Base-by-base conservation (phyloP, 2,329 filamentous ascomycete species). In the Verruconis gallopava region DNA sequence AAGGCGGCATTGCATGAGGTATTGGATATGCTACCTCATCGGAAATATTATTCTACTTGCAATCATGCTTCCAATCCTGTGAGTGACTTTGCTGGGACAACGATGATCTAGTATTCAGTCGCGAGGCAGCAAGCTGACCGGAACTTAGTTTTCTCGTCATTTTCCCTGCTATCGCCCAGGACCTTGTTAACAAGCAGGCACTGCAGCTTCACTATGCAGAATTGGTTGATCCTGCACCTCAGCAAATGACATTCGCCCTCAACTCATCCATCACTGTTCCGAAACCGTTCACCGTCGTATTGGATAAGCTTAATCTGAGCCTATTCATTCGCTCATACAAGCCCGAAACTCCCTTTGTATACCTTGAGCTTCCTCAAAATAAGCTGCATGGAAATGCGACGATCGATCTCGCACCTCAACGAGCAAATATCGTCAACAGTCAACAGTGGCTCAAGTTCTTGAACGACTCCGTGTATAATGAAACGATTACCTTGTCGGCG, bases 101-200 rank as follows among this genome's bases (percentile, higher is more conserved):
- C n/a, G n/a, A n/a, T n/a, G n/a, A n/a, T n/a, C n/a, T n/a, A n/a
- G n/a, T n/a, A n/a, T n/a, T n/a, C n/a, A n/a, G n/a, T n/a, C n/a
- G n/a, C n/a, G n/a, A n/a, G n/a, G 25, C 25, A 30, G 25, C 25
- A n/a, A n/a, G n/a, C n/a, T n/a, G n/a, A n/a, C n/a, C n/a, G n/a
- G n/a, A n/a, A n/a, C n/a, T n/a, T n/a, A n/a, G n/a, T n/a, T 30
- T 30, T n/a, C 25, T 30, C 25, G 25, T 30, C 25, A 30, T 30
- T n/a, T 30, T 30, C 25, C 25, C 25, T 9, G 25, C 25, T 9
- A 30, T 30, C 25, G 25, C 25, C 9, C 25, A 30, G n/a, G 25
- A 30, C 6, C 25, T 30, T 9, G 25, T 30, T 9, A 30, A 30
- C 9, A 30, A 30, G 25, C 25, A 30, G n/a, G 25, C 6, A 30